Evolutionary conservation across 441 rosid genomes (phyloP), one percentile per base, ranked within the genome.

Genomic region (Melastoma candidum): DNA sequence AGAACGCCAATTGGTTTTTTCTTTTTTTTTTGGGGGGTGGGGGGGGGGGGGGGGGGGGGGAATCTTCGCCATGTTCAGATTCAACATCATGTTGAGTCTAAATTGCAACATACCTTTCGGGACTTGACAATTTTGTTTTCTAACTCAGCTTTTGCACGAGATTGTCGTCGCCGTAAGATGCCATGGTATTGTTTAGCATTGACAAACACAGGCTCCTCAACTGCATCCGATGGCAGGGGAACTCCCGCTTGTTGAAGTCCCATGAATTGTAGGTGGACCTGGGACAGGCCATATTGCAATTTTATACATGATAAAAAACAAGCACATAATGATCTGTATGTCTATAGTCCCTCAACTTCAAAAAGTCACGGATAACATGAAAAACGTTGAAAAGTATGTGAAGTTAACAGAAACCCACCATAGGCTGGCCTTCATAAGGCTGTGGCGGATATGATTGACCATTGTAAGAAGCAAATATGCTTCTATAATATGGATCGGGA

Each of bases 181-280:
- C 96, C 98, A 47, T 87, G 90, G 69, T 90, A 90, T 60, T 90
- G 98, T 68, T 87, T 87, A 54, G 98, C 98, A 61, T 87, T 87
- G 46, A 90, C 98, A 76, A 87, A 90, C 36, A 90, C 93, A 49
- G 98, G 98, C 55, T 90, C 98, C 63, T 90, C 98, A 65, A 87
- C 76, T 53, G 96, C 80, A 73, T 82, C 90, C 46, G 96, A 73
- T 58, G 88, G 95, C 70, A 90, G 68, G 49, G 98, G 98, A 67
- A 87, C 90, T 46, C 92, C 98, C 70, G 85, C 88, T 64, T 90
- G 98, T 73, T 90, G 98, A 67, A 87, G 83, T 69, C 90, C 95
- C 95, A 90, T 87, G 43, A 90, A 72, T 77, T 90, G 96, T 71
- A 87, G 70, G 56, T 87, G 96, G 58, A 85, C 95, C 93, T 84